Evolutionary conservation across 2,329 filamentous ascomycete species (phyloP).

Genomic region (Colletotrichum tropicale): DNA sequence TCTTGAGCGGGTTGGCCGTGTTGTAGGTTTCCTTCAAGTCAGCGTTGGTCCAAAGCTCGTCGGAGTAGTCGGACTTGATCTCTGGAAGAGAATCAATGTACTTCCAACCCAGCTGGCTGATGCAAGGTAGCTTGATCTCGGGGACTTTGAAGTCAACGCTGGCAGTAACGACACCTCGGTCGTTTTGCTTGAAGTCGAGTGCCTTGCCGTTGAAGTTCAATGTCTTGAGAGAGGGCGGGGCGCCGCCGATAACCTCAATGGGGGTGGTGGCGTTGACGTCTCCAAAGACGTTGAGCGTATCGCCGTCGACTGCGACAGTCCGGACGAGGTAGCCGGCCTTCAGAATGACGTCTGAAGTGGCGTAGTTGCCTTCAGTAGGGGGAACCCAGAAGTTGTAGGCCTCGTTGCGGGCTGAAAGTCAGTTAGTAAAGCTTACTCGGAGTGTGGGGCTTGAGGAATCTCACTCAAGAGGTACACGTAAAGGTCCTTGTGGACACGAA

Average conservation of each 20-base stretch:
- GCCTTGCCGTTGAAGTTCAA: conserved; percentile 23
- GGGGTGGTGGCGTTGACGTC: conserved; percentile 25
- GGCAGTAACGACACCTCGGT: conserved; percentile 21
- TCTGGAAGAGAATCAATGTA: conserved; percentile 26
- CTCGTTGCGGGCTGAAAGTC: conserved; percentile 23
- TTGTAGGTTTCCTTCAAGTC: conserved; percentile 34
- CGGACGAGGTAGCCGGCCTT: conserved; percentile 27
- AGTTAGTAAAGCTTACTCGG: not conserved
- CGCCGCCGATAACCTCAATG: conserved; percentile 26
- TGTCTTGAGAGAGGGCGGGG: conserved; percentile 12
- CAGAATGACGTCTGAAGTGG: conserved; percentile 24
- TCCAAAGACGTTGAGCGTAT: conserved; percentile 25
- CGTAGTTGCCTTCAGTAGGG: conserved; percentile 16
- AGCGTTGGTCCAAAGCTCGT: conserved; percentile 50
- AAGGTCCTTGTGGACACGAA: conserved; percentile 8
- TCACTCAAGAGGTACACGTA: conserved; percentile 32
- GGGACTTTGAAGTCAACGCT: conserved; percentile 20
- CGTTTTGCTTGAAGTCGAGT: conserved; percentile 20
- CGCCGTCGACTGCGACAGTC: conserved; percentile 15
- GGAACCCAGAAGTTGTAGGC: conserved; percentile 29
- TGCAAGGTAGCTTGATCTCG: conserved; percentile 13
- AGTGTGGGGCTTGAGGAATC: not conserved
- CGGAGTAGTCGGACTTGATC: conserved; percentile 23
- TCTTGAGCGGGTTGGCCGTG: conserved; percentile 44
- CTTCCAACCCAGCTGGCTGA: conserved; percentile 16